phyloP scores from a whole-genome alignment of 1,139 yeast species.

The Saccharomyces hybrid region DNA sequence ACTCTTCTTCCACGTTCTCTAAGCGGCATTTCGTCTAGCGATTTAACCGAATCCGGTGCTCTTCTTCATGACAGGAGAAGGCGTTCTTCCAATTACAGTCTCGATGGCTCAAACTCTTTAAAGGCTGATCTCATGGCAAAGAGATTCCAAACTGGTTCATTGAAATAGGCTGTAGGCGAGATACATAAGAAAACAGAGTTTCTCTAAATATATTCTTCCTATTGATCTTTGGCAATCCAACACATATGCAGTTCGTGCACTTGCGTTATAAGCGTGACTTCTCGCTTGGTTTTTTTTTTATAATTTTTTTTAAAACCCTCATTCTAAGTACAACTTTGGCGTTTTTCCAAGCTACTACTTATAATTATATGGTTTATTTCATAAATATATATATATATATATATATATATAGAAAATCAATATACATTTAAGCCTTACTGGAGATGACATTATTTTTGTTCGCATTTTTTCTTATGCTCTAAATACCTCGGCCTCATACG shows the following conservation, averaged over 20 bases:
- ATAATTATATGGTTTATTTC: background rate
- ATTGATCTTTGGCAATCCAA: background rate
- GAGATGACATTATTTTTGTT: background rate
- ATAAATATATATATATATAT: no score
- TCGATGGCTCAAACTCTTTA: background rate
- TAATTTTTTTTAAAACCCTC: background rate
- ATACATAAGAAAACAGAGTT: background rate
- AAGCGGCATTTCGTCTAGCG: background rate
- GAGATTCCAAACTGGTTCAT: background rate
- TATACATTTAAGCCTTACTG: background rate
- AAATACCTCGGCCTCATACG: background rate
- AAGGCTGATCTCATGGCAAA: background rate
- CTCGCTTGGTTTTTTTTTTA: background rate
- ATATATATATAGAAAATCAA: background rate
- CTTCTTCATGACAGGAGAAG: background rate
- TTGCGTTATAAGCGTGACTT: background rate
- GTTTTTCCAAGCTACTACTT: background rate
- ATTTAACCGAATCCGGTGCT: background rate
- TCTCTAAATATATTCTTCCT: background rate
- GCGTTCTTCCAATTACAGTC: background rate
- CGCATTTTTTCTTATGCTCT: background rate
- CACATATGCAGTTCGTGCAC: background rate
- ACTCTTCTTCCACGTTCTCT: background rate
- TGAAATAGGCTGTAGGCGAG: background rate
- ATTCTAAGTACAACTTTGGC: background rate